phyloP scores from a whole-genome alignment of 345 rosid genomes.

The Clarkia xantiana region DNA sequence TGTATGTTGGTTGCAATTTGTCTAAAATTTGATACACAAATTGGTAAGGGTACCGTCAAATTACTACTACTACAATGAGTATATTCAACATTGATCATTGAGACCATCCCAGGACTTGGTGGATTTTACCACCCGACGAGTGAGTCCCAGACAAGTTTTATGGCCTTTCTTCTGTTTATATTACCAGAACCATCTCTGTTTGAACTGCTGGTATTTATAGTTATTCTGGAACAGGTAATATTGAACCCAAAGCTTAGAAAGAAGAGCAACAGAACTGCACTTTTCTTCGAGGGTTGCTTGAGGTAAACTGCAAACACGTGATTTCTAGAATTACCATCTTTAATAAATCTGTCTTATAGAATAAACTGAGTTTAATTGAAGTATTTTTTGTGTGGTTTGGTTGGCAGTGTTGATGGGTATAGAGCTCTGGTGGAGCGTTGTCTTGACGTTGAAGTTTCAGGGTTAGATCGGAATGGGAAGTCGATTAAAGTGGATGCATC shows the following conservation, averaged over 20 bases:
- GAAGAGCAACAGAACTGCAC: constrained; percentile 51
- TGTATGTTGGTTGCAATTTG: too few species aligned
- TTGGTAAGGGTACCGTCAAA: too few species aligned
- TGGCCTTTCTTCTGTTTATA: too few species aligned
- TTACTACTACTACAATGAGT: too few species aligned
- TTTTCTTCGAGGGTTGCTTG: constrained; percentile 77
- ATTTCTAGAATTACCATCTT: neutral
- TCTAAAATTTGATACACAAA: too few species aligned
- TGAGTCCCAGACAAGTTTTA: too few species aligned
- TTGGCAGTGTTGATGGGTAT: constrained; percentile 61
- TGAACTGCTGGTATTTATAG: constrained; percentile 12
- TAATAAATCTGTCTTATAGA: too few species aligned
- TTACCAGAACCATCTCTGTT: neutral
- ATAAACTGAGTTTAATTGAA: too few species aligned
- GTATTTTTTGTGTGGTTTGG: neutral
- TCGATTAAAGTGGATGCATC: constrained; percentile 57
- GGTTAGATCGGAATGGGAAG: constrained; percentile 49
- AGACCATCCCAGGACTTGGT: too few species aligned
- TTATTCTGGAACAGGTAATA: constrained; percentile 51
- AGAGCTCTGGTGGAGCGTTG: constrained; percentile 72
- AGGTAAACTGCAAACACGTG: constrained; percentile 19
- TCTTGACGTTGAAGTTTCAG: constrained; percentile 73
- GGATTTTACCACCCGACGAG: too few species aligned
- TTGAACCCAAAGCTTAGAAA: constrained; percentile 62
- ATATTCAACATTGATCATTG: too few species aligned